Base-by-base conservation (phyloP, 2,329 filamentous ascomycete species). In the Fusarium sp. region DNA sequence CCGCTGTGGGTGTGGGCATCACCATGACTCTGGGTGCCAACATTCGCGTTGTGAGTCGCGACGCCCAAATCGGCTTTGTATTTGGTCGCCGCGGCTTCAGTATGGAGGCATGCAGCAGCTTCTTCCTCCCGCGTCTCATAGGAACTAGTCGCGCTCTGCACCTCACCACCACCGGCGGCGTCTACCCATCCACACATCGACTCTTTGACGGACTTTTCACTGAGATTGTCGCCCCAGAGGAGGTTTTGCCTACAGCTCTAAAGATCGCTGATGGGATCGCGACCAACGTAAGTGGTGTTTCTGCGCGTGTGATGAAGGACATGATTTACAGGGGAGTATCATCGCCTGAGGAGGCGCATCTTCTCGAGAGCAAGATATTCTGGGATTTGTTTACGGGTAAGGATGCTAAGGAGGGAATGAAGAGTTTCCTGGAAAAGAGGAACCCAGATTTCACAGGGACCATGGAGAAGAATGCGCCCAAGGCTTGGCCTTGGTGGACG, bases 21-120 rank as follows among this genome's bases (percentile, higher is more conserved):
- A 89, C 87, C 37, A 87, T 89, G 83, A 87, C 86, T 30, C 80
- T 89, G 6, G 82, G 87, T 3, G 84, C 83, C 52, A 82, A 81
- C 48, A 81, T 87, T 52, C 80, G 84, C 50, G 72, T 90, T 65
- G 87, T 81, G 40, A 87, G 86, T 67, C 75, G 79, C 40, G 78
- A 80, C 13, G 89, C 90, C 3, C 91, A 90, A 74, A 86, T 93
- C 65, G 91, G 91, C 52, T 92, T 93, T 75, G 90, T 93, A 19
- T 94, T 94, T 76, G 83, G 86, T 24, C 85, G 90, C 26, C 84
- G 91, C 43, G 91, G 91, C 2, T 83, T 94, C 72, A 83, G 88
- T 61, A 90, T 92, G 86, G 92, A 94, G 78, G 90, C 89, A 1
- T 90, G 87, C 74, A 88, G 85, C 50, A 89, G 87, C 10, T 94